phyloP scores from a whole-genome alignment of 805 yeast species.

The Komagataella mondaviorum region DNA sequence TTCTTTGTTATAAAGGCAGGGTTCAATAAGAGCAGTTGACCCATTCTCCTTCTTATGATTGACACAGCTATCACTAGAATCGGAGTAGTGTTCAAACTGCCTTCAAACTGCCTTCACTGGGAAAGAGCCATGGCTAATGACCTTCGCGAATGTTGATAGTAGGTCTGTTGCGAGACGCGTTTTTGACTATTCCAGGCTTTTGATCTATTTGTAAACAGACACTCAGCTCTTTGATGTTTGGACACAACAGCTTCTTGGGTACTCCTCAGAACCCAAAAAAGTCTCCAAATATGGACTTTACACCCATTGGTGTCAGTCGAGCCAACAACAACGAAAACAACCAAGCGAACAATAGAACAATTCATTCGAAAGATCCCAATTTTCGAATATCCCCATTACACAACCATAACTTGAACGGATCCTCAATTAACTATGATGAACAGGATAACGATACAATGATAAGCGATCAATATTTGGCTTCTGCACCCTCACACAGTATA shows the following conservation, averaged over 20 bases:
- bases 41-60: background rate
- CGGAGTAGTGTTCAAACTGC: background rate
- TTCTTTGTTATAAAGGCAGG: background rate
- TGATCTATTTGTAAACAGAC: background rate
- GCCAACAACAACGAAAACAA: background rate
- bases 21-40: too few relatives aligned
- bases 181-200: background rate
- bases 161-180: background rate
- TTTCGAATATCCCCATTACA: background rate
- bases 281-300: background rate
- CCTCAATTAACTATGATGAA: background rate
- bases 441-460: background rate
- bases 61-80: background rate
- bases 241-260: background rate
- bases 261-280: background rate
- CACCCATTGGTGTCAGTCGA: background rate
- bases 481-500: background rate
- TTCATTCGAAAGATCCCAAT: background rate
- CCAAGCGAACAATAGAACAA: background rate
- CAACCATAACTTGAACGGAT: background rate
- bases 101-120: background rate
- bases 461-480: background rate
- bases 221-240: background rate
- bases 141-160: background rate
- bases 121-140: background rate